Percentiles rank a stretch among this genome's conserved stretches.
Conservation (phyloP, 352 stramenopile species). For the Globisporangium emineosum region DNA sequence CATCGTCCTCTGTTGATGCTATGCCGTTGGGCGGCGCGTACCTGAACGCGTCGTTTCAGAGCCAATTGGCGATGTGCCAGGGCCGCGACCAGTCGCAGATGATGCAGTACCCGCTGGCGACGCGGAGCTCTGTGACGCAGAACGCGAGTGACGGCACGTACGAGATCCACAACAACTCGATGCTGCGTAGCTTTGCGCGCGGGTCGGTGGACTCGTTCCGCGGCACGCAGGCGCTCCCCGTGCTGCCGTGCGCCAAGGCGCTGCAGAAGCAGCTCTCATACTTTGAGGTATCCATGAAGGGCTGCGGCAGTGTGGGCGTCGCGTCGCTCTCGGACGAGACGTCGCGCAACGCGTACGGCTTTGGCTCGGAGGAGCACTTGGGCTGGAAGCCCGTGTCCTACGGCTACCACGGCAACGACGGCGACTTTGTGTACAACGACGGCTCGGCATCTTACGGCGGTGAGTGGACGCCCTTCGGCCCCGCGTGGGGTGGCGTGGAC, state of each 20-base stretch:
- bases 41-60: slow-evolving; percentile 35
- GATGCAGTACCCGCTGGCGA: slow-evolving; percentile 49
- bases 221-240: slow-evolving; percentile 39
- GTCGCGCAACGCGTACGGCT: slow-evolving; percentile 67
- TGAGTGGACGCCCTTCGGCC: slow-evolving; percentile 66
- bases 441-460: slow-evolving; percentile 63
- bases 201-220: slow-evolving; percentile 74
- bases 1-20: neutral
- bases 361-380: slow-evolving; percentile 77
- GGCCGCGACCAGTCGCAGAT: slow-evolving; percentile 20
- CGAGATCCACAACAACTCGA: slow-evolving; percentile 77
- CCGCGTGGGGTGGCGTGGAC: slow-evolving; percentile 53
- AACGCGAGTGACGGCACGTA: slow-evolving; percentile 31
- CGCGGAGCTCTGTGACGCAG: slow-evolving; percentile 45
- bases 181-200: slow-evolving; percentile 72
- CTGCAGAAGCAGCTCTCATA: slow-evolving; percentile 60
- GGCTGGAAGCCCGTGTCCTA: slow-evolving; percentile 81
- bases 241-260: slow-evolving; percentile 52
- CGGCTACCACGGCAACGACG: slow-evolving; percentile 85
- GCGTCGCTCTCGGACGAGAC: slow-evolving; percentile 52
- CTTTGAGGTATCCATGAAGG: slow-evolving; percentile 74
- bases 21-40: slow-evolving; percentile 30
- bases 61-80: slow-evolving; percentile 47
- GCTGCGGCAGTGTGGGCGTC: slow-evolving; percentile 78
- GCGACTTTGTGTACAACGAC: slow-evolving; percentile 84